These are phyloP conservation scores for Tricholoma hemisulphureum DNA, from an alignment of 768 basidiomycete genomes.

Conservation along the genomic window DNA sequence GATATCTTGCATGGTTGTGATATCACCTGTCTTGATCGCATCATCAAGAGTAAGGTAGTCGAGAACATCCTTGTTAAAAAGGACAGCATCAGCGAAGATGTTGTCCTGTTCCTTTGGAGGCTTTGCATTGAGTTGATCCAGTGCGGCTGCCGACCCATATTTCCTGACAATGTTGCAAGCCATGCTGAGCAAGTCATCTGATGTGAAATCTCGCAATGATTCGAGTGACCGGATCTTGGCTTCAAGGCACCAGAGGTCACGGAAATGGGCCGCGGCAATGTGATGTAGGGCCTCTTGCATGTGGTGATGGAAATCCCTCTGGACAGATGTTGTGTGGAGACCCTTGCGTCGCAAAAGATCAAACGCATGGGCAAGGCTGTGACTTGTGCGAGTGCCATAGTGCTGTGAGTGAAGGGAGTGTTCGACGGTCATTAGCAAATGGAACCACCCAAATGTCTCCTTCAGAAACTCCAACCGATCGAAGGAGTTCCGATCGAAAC, in stretches of 20 bases:
- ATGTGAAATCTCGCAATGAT: conserved; percentile 24
- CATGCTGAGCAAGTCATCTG: too few species aligned
- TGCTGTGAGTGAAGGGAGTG: conserved; percentile 43
- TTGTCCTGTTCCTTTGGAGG: conserved; percentile 25
- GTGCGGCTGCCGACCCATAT: conserved; percentile 30
- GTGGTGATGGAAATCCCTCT: conserved; percentile 35
- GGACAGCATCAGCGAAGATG: conserved; percentile 22
- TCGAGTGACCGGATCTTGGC: conserved; percentile 25
- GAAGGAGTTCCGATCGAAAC: too few species aligned
- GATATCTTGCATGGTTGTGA: conserved; percentile 33
- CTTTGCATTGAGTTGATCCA: conserved; percentile 24
- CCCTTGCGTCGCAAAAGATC: conserved; percentile 30
- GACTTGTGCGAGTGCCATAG: conserved; percentile 36
- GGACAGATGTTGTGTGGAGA: conserved; percentile 31
- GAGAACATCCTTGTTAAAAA: conserved; percentile 37
- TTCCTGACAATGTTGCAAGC: conserved; percentile 25
- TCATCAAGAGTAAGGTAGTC: conserved; percentile 34
- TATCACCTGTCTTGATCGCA: conserved; percentile 38
- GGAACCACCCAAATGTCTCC: too few species aligned
- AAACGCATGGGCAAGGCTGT: conserved; percentile 29
- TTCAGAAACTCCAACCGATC: too few species aligned
- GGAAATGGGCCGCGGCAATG: conserved; percentile 39
- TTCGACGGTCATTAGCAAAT: too few species aligned
- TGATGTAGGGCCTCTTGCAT: conserved; percentile 36
- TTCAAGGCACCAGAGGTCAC: conserved; percentile 29